A percentile compares a stretch with the other conserved stretches of the same genome.
phyloP scores from a whole-genome alignment of 768 basidiomycete species.

The Hypholoma sublateritium region DNA sequence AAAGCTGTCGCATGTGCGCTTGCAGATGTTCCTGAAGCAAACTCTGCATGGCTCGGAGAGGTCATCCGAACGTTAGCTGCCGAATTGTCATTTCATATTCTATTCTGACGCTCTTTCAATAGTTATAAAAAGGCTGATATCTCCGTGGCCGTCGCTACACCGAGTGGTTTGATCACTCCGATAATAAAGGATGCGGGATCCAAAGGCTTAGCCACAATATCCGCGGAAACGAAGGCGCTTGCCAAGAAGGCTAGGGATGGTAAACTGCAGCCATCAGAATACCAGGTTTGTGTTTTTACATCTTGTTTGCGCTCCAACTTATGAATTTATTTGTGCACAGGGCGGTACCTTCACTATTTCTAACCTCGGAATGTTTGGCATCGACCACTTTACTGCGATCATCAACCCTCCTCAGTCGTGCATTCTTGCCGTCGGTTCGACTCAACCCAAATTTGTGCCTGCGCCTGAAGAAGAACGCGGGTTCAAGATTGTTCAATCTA shows the following conservation, averaged over 20 bases:
- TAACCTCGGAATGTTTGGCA: constrained; percentile 97
- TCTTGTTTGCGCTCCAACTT: not conserved
- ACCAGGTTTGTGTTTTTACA: constrained; percentile 62
- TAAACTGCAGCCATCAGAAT: constrained; percentile 92
- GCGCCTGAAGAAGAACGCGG: constrained; percentile 91
- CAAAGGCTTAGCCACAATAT: constrained; percentile 92
- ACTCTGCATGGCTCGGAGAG: constrained; percentile 97
- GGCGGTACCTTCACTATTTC: constrained; percentile 99
- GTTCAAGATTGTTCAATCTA: constrained; percentile 87
- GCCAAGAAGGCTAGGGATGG: constrained; percentile 97
- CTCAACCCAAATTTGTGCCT: constrained; percentile 81
- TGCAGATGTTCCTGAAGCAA: constrained; percentile 94
- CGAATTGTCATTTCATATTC: constrained; percentile 4
- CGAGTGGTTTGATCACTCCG: constrained; percentile 94
- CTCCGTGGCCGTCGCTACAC: constrained; percentile 94
- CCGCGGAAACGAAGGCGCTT: constrained; percentile 86
- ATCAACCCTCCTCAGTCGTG: constrained; percentile 99
- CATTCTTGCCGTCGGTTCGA: constrained; percentile 93
- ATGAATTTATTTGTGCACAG: constrained; percentile 32
- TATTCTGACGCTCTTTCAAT: constrained; percentile 2
- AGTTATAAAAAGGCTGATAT: constrained; percentile 98
- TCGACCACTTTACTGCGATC: constrained; percentile 96
- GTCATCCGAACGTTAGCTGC: constrained; percentile 86
- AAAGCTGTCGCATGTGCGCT: constrained; percentile 93
- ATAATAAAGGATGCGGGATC: constrained; percentile 92